Percentiles rank a stretch among this genome's conserved stretches.
phyloP scores from a whole-genome alignment of 495 filamentous ascomycete genomes.

The Penicillium macrosclerotiorum region DNA sequence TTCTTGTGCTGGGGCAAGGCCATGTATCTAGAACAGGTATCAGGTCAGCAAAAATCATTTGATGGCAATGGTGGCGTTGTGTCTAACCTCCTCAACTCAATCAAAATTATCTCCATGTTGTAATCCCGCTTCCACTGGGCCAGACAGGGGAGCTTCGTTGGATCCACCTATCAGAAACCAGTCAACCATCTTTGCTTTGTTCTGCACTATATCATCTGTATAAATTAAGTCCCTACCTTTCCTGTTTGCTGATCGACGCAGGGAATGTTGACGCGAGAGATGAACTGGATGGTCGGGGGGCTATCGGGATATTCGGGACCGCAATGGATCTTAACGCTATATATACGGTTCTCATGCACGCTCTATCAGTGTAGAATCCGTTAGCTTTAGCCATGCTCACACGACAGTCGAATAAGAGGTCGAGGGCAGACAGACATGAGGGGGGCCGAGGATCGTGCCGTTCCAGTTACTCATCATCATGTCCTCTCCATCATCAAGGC shows the following conservation, averaged over 20 bases:
- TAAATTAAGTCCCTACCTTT: slow-evolving; percentile 46
- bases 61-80: neutral
- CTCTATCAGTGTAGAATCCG: slow-evolving; percentile 67
- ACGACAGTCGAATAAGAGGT: neutral
- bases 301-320: slow-evolving; percentile 83
- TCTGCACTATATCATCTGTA: no score
- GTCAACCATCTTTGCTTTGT: neutral
- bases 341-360: slow-evolving; percentile 96
- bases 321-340: slow-evolving; percentile 96
- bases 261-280: slow-evolving; percentile 90
- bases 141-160: slow-evolving; percentile 75
- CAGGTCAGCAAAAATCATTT: neutral
- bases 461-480: slow-evolving; percentile 99
- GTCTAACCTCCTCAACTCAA: slow-evolving; percentile 75
- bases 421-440: slow-evolving; percentile 68
- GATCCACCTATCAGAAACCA: slow-evolving; percentile 64
- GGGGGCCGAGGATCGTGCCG: slow-evolving; percentile 93
- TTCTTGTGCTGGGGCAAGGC: slow-evolving; percentile 92
- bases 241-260: slow-evolving; percentile 80
- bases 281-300: slow-evolving; percentile 85
- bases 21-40: slow-evolving; percentile 69
- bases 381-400: neutral
- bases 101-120: slow-evolving; percentile 91
- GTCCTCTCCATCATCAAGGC: slow-evolving; percentile 91
- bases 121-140: slow-evolving; percentile 84